Evolutionary conservation across 208 protist species (phyloP).

Genomic region (Herpetomonas tarakana): DNA sequence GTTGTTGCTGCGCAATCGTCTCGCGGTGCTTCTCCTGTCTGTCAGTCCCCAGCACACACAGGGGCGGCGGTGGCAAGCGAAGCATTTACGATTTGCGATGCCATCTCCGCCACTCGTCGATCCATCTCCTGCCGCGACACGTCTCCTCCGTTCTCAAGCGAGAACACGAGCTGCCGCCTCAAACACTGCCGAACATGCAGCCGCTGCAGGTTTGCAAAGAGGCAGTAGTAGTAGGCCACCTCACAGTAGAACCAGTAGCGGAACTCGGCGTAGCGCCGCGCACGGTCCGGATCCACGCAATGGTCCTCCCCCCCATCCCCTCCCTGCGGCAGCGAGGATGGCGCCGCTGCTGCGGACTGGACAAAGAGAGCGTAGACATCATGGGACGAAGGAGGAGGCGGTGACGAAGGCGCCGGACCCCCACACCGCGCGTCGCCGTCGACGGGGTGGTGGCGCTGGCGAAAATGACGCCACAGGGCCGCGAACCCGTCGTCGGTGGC

Average conservation of each 20-base stretch:
- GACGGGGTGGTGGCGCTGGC: too few relatives aligned
- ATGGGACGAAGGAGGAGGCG: too few relatives aligned
- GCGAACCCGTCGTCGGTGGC: too few relatives aligned
- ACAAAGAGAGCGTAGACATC: too few relatives aligned
- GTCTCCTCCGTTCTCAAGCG: slow-evolving; percentile 11
- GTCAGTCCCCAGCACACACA: too few relatives aligned
- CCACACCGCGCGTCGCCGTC: neutral
- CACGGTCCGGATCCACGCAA: neutral
- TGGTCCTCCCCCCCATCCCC: neutral
- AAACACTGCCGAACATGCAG: slow-evolving; percentile 2
- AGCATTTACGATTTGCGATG: slow-evolving; percentile 2
- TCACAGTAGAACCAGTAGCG: slow-evolving; percentile 58
- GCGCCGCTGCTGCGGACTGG: too few relatives aligned
- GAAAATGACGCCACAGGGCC: too few relatives aligned
- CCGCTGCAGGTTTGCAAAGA: slow-evolving; percentile 12
- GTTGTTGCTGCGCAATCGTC: too few relatives aligned
- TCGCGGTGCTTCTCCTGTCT: too few relatives aligned
- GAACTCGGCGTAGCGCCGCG: slow-evolving; percentile 40
- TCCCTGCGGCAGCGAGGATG: neutral
- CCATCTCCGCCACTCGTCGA: neutral
- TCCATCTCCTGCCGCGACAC: slow-evolving; percentile 10
- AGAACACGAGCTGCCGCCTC: neutral
- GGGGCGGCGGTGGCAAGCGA: slow-evolving; percentile 3
- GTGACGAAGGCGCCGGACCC: neutral
- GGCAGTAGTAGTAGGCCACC: slow-evolving; percentile 39